phyloP scores from a whole-genome alignment of 2,329 filamentous ascomycete species.

The Trichoderma semiorbis region DNA sequence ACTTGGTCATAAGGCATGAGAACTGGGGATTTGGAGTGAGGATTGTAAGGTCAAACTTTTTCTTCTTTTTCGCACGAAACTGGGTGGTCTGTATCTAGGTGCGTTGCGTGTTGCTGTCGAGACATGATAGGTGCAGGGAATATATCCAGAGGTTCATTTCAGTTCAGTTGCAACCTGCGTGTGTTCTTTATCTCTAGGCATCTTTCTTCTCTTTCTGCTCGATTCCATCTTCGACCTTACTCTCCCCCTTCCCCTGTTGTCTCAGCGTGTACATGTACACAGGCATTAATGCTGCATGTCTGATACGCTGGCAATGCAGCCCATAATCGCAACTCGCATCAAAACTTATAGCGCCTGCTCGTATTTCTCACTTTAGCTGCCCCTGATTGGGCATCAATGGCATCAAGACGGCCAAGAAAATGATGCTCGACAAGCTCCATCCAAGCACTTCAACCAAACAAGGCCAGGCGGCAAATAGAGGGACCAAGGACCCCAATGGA shows the following conservation, averaged over 20 bases:
- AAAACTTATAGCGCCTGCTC: neutral
- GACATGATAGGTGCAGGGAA: neutral
- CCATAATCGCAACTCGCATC: neutral
- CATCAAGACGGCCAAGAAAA: neutral
- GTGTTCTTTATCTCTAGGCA: neutral
- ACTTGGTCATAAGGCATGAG: conserved; percentile 8
- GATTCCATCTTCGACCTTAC: neutral
- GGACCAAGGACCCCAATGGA: neutral
- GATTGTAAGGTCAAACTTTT: neutral
- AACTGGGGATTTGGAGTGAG: neutral
- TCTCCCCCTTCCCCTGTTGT: neutral
- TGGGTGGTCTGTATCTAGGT: conserved; percentile 10
- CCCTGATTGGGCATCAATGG: neutral
- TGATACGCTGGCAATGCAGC: neutral
- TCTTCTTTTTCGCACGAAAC: neutral
- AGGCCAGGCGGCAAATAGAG: neutral
- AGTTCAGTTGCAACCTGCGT: neutral
- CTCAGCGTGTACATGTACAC: neutral
- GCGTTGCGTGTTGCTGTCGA: neutral
- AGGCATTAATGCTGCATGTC: neutral
- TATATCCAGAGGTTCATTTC: conserved; percentile 6
- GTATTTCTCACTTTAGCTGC: neutral
- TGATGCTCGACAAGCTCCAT: neutral
- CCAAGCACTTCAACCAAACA: neutral
- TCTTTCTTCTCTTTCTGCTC: neutral